phyloP scores from a whole-genome alignment of 495 filamentous ascomycete genomes.

The Bathelium albidoporum region DNA sequence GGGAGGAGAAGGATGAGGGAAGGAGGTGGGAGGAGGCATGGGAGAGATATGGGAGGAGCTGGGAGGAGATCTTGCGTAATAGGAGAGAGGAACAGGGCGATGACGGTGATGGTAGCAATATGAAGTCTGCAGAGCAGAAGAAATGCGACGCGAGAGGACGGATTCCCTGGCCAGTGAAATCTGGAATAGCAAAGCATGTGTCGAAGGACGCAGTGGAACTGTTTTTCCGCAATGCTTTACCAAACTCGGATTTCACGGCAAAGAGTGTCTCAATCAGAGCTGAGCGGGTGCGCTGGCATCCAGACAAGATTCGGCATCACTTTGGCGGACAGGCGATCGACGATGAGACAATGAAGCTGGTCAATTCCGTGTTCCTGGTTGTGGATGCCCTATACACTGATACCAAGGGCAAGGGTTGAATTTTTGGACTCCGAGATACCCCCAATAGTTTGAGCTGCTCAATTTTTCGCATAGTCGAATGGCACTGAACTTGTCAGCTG shows the following conservation, averaged over 20 bases:
- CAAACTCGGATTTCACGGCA: slow-evolving; percentile 13
- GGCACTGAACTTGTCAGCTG: background rate
- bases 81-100: slow-evolving; percentile 1
- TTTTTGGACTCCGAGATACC: background rate
- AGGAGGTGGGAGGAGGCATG: slow-evolving; percentile 46
- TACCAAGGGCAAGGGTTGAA: background rate
- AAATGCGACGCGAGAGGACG: slow-evolving; percentile 21
- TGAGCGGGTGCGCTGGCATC: slow-evolving; percentile 92
- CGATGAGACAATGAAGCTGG: slow-evolving; percentile 57
- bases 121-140: slow-evolving; percentile 24
- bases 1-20: slow-evolving; percentile 37
- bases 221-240: slow-evolving; percentile 49
- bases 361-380: slow-evolving; percentile 87
- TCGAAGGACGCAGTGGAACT: slow-evolving; percentile 48
- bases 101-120: slow-evolving; percentile 7
- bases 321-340: slow-evolving; percentile 58
- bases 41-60: slow-evolving; percentile 56
- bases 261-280: slow-evolving; percentile 57
- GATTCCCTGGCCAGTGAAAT: slow-evolving; percentile 72
- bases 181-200: slow-evolving; percentile 51
- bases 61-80: slow-evolving; percentile 32
- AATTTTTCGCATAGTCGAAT: no score
- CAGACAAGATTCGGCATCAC: slow-evolving; percentile 92
- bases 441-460: no score
- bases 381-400: slow-evolving; percentile 58